Evolutionary conservation across 2,329 filamentous ascomycete genomes (phyloP), one percentile per base, ranked within the genome.

Genomic region (Colletotrichum tropicicola): DNA sequence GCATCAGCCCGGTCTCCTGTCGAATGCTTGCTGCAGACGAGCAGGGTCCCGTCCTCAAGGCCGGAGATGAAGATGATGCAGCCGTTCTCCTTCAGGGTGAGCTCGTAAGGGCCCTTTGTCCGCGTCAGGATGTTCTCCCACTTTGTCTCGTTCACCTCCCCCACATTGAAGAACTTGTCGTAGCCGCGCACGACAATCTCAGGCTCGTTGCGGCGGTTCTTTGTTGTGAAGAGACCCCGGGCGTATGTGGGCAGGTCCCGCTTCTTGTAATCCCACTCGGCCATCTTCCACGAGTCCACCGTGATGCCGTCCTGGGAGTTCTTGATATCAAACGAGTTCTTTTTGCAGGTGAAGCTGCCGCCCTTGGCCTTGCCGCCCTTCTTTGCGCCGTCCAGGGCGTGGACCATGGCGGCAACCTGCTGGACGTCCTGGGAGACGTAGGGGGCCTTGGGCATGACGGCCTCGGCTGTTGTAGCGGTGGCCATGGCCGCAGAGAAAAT

Each of bases 11-110:
- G 87, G 23, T 88, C 83, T 6, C 96, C 96, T 0, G 94, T 98
- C 0, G 96, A 98, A 77, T 99, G 96, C 75, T 99, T 99, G 84
- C 95, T 98, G 86, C 95, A 98, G n/a, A 99, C 94, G 7, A 99
- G 83, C 9, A 99, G 83, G 2, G 92, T 93, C 35, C 89, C 94
- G 72, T 98, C 94, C 72, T 97, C 92, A 21, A 99, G 83, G 13
- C 94, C 96, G 15, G 94, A 91, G 45, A 99, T 89, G 81, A 99
- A 99, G 70, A 99, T 98, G 78, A 99, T 99, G 78, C 96, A 99
- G n/a, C 96, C 96, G 73, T 99, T 99, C 79, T 99, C 96, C 80
- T 99, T 99, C 55, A 98, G 88, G 62, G 94, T 98, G 59, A 99
- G 82, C 79, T 99, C 96, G 72, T 98, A 99, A 0, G 96, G 96